Base-by-base conservation (phyloP, 257 asterid species). In the Salvia splendens region DNA sequence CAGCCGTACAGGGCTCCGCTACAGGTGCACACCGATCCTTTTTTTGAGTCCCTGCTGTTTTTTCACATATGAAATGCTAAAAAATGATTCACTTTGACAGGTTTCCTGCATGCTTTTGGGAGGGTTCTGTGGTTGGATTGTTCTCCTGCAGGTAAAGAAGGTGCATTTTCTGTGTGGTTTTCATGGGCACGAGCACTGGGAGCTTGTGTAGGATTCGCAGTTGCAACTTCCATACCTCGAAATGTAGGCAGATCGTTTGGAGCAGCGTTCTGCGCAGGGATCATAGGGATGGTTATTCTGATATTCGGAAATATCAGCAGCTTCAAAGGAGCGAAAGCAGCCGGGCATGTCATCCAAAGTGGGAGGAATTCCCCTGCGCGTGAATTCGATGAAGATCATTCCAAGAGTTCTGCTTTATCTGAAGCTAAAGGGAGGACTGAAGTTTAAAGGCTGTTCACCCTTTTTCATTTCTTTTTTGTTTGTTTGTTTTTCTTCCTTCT, bases 91-190 rank as follows among this genome's bases (percentile, higher is more conserved):
- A 6, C 58, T 5, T 7, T 15, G 51, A 66, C 86, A 73, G 96
- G 96, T n/a, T 65, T 91, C 14, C 64, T 87, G 12, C 91, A 92
- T 58, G 95, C 95, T 16, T 92, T 81, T 61, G 95, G 96, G 28
- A 80, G 96, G 70, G 96, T 87, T 38, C 83, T 92, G 48, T 72
- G 86, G 85, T 42, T 89, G 70, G 96, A 92, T 20, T 92, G 98
- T 66, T 82, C 95, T 12, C 98, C 98, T 0, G 83, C 84, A 10
- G 96, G 96, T 8, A 89, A 89, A 80, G 98, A 92, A 82, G 98
- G 98, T 0, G 90, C 84, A 0, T 92, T 92, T 28, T 92, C 96
- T 0, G 90, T 83, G 12, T 92, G 96, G 95, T 87, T 89, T 65
- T 89, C 96, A 17, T 84, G 95, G 95, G 83, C 83, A 2, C 76